Conservation (phyloP, 352 stramenopile species). For the Bremia lactucae region DNA sequence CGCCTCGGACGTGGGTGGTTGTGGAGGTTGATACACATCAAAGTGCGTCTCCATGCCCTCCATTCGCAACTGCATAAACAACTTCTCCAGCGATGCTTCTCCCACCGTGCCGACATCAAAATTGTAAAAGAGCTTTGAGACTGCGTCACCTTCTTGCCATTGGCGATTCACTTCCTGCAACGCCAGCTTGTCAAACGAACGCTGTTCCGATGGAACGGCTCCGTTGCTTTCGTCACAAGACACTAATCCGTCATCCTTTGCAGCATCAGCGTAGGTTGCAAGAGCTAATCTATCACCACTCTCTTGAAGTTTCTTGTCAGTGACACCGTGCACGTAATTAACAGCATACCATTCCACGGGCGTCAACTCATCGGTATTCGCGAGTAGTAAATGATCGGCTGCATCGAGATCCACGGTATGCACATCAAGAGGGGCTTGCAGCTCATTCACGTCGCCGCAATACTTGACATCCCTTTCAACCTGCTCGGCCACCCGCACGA, state of each 20-base stretch:
- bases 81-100: slow-evolving; percentile 25
- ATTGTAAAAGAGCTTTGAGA: slow-evolving; percentile 33
- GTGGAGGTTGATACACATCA: slow-evolving; percentile 40
- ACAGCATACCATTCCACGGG: slow-evolving; percentile 82
- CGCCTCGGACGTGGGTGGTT: slow-evolving; percentile 8
- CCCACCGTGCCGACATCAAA: slow-evolving; percentile 5
- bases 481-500: slow-evolving; percentile 22
- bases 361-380: slow-evolving; percentile 74
- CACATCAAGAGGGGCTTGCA: slow-evolving; percentile 39
- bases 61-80: slow-evolving; percentile 40
- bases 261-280: slow-evolving; percentile 3
- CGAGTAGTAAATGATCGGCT: slow-evolving; percentile 71
- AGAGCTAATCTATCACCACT: slow-evolving; percentile 7
- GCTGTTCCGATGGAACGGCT: slow-evolving; percentile 15
- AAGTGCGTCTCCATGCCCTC: slow-evolving; percentile 49
- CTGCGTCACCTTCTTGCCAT: slow-evolving; percentile 37
- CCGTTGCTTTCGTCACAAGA: slow-evolving; percentile 11
- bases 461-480: slow-evolving; percentile 44
- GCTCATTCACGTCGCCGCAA: slow-evolving; percentile 25
- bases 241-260: slow-evolving; percentile 9
- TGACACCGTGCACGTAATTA: slow-evolving; percentile 54
- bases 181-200: slow-evolving; percentile 37
- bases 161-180: slow-evolving; percentile 20
- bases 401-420: slow-evolving; percentile 61
- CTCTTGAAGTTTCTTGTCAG: slow-evolving; percentile 40